Conservation (phyloP, 805 yeast species). For the Saccharomycopsis fodiens region DNA sequence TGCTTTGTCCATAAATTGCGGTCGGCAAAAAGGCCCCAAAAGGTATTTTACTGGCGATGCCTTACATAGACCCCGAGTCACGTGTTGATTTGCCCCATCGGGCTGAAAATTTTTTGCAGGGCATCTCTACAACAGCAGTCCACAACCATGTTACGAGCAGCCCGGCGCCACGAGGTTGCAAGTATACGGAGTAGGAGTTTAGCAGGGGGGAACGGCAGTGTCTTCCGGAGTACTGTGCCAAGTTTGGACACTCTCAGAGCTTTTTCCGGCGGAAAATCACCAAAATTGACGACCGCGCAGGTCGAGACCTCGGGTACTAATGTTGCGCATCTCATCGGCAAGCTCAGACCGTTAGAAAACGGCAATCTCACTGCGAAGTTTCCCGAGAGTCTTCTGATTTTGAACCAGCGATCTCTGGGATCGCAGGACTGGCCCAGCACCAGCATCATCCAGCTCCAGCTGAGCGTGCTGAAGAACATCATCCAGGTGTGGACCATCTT, state of each 20-base stretch:
- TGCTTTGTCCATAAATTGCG: too few species aligned
- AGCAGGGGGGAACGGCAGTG: too few species aligned
- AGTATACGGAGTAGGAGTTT: too few species aligned
- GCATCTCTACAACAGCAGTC: background rate
- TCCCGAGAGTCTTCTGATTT: background rate
- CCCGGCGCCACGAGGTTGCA: background rate
- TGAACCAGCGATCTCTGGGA: background rate
- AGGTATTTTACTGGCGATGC: too few species aligned
- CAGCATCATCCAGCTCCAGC: background rate
- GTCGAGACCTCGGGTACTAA: background rate
- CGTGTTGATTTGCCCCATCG: too few species aligned
- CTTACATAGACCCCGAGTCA: too few species aligned
- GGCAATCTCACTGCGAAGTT: background rate
- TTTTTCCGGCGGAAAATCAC: background rate
- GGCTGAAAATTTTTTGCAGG: background rate
- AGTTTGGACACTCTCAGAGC: too few species aligned
- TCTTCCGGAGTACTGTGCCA: too few species aligned
- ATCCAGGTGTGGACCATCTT: constrained; percentile 65
- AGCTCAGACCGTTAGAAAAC: background rate
- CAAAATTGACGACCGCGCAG: background rate
- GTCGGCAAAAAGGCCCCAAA: too few species aligned
- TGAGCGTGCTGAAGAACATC: constrained; percentile 35
- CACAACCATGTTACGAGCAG: background rate
- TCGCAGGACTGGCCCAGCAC: background rate
- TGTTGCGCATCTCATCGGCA: background rate